phyloP scores from a whole-genome alignment of 2,329 filamentous ascomycete genomes.

The Exophiala xenobiotica region DNA sequence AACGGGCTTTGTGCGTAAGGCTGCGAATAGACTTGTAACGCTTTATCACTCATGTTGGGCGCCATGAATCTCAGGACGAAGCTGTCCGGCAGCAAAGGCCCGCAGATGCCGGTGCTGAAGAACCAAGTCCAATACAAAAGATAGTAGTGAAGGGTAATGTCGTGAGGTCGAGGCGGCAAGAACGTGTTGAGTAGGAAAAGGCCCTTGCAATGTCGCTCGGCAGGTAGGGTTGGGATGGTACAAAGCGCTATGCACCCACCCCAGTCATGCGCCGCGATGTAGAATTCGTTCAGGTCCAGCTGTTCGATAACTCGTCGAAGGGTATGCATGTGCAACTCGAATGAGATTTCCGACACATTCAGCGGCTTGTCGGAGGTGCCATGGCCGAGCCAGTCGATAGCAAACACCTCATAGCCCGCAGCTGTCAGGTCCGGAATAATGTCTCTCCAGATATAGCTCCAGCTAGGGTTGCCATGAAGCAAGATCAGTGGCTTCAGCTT shows the following conservation, averaged over 20 bases:
- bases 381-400: neutral
- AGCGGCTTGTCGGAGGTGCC: neutral
- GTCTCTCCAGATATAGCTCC: neutral
- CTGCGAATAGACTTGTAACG: neutral
- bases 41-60: neutral
- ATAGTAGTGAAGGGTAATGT: neutral
- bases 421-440: neutral
- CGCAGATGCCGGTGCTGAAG: neutral
- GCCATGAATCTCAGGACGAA: neutral
- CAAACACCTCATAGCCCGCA: neutral
- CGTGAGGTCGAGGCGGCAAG: neutral
- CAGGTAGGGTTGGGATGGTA: neutral
- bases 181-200: neutral
- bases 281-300: neutral
- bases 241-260: neutral
- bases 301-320: neutral
- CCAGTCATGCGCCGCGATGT: neutral
- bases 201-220: neutral
- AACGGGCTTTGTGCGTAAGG: neutral
- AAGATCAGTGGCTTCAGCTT: neutral
- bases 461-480: neutral
- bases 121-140: neutral
- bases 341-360: neutral
- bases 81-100: neutral
- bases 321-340: neutral